A percentile compares a stretch with the other conserved stretches of the same genome.
Evolutionary conservation across 768 basidiomycete genomes (phyloP).

Genomic region (Mycena metata): DNA sequence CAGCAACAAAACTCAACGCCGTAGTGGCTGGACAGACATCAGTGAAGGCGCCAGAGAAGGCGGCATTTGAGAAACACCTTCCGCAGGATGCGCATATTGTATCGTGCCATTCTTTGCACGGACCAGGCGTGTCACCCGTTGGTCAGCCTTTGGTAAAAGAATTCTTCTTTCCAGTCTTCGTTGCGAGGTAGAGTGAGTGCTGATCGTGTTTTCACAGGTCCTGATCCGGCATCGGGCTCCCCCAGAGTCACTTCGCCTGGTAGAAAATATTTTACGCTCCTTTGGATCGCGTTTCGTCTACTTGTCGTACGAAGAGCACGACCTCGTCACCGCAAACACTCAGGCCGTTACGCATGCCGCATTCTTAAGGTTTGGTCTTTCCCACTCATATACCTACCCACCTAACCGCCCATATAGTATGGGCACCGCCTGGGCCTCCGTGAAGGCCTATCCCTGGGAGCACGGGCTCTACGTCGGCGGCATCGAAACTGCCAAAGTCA

Average conservation of each 20-base stretch:
- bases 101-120: conserved; percentile 95
- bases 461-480: conserved; percentile 95
- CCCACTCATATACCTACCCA: conserved; percentile 1
- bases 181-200: background rate
- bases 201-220: conserved; percentile 63
- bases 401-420: conserved; percentile 67
- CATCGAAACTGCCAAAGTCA: conserved; percentile 98
- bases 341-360: conserved; percentile 99
- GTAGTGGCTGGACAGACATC: conserved; percentile 97
- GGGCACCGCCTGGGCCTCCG: conserved; percentile 95
- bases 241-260: conserved; percentile 77
- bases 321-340: conserved; percentile 96
- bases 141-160: conserved; percentile 90
- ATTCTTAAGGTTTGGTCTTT: conserved; percentile 82
- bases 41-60: conserved; percentile 94
- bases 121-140: conserved; percentile 87
- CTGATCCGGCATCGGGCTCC: conserved; percentile 90
- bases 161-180: background rate
- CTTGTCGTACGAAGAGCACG: conserved; percentile 96
- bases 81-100: conserved; percentile 91
- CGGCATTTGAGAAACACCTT: conserved; percentile 89
- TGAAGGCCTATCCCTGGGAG: conserved; percentile 93
- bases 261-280: conserved; percentile 85
- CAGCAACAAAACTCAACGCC: conserved; percentile 93
- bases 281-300: conserved; percentile 91